phyloP scores from a whole-genome alignment of 1,284 basidiomycete species.

The Malassezia dermatis region DNA sequence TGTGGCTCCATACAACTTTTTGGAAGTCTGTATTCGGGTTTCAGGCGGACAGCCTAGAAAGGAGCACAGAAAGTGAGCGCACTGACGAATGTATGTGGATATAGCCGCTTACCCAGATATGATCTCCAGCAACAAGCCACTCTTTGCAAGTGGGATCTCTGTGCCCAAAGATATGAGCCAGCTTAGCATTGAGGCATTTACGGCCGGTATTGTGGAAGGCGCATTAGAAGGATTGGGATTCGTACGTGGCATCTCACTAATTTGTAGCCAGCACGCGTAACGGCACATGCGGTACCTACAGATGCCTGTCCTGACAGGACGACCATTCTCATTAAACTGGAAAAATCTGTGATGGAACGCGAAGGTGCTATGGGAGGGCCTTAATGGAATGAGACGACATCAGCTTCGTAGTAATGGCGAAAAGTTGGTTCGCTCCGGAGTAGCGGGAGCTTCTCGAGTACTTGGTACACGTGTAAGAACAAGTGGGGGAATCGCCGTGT shows the following conservation, averaged over 20 bases:
- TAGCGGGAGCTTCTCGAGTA: slow-evolving; percentile 54
- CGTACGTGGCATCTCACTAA: slow-evolving; percentile 55
- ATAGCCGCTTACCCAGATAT: slow-evolving; percentile 59
- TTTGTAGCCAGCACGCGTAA: slow-evolving; percentile 83
- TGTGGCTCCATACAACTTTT: slow-evolving; percentile 55
- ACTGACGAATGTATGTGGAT: slow-evolving; percentile 73
- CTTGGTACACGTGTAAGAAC: slow-evolving; percentile 80
- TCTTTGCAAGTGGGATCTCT: slow-evolving; percentile 78
- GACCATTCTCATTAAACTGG: slow-evolving; percentile 46
- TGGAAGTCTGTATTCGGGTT: slow-evolving; percentile 89
- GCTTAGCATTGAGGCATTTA: slow-evolving; percentile 88
- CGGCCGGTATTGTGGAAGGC: slow-evolving; percentile 92
- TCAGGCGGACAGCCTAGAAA: slow-evolving; percentile 84
- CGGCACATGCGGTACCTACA: slow-evolving; percentile 83
- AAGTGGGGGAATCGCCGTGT: slow-evolving; percentile 78
- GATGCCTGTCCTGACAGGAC: slow-evolving; percentile 60
- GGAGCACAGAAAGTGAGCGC: slow-evolving; percentile 69
- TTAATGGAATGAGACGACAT: slow-evolving; percentile 6
- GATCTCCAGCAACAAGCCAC: slow-evolving; percentile 93
- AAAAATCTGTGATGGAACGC: slow-evolving; percentile 37
- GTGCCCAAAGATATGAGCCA: slow-evolving; percentile 88
- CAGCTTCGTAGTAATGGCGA: slow-evolving; percentile 22
- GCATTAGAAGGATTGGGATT: slow-evolving; percentile 90
- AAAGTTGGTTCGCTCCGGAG: slow-evolving; percentile 35
- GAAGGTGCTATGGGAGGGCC: slow-evolving; percentile 30